A percentile compares a stretch with the other conserved stretches of the same genome.
These are phyloP conservation scores for Umbelopsis sp. DNA, from an alignment of 192 early-diverging fungal species.

Conservation along the genomic window DNA sequence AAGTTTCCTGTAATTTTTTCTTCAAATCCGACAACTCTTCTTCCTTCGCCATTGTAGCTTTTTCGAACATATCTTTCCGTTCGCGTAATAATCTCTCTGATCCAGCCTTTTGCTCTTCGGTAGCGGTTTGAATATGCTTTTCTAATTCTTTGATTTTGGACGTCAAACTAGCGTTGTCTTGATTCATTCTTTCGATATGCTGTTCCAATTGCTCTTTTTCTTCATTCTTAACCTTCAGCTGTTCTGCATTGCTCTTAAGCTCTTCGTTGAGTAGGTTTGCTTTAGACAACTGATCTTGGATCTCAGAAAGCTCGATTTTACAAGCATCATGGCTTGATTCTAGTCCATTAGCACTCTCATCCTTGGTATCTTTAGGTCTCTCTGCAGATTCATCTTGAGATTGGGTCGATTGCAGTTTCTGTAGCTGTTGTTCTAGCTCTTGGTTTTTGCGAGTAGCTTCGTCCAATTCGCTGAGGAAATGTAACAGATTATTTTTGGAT, in stretches of 20 bases:
- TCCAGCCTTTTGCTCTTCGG: background rate
- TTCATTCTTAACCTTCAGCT: background rate
- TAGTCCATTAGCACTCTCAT: background rate
- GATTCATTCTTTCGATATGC: background rate
- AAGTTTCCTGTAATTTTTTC: background rate
- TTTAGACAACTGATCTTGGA: background rate
- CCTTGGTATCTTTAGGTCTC: background rate
- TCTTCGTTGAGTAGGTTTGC: background rate
- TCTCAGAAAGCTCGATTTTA: background rate
- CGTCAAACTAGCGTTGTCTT: background rate
- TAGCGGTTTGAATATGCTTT: background rate
- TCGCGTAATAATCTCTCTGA: background rate
- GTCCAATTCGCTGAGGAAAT: conserved; percentile 29
- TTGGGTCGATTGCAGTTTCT: background rate
- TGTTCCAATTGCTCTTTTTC: background rate
- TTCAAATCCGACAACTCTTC: background rate
- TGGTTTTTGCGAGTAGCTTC: conserved; percentile 21
- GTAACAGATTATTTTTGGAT: conserved; percentile 29
- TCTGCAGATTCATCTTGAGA: background rate
- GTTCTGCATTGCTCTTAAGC: background rate
- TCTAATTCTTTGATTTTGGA: background rate
- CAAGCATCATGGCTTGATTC: background rate
- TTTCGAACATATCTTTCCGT: background rate
- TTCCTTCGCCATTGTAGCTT: background rate
- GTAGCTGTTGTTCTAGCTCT: background rate